A percentile compares a stretch with the other conserved stretches of the same genome.
phyloP scores from a whole-genome alignment of 192 early-diverging fungal genomes.

The Gaertneriomyces sp. region DNA sequence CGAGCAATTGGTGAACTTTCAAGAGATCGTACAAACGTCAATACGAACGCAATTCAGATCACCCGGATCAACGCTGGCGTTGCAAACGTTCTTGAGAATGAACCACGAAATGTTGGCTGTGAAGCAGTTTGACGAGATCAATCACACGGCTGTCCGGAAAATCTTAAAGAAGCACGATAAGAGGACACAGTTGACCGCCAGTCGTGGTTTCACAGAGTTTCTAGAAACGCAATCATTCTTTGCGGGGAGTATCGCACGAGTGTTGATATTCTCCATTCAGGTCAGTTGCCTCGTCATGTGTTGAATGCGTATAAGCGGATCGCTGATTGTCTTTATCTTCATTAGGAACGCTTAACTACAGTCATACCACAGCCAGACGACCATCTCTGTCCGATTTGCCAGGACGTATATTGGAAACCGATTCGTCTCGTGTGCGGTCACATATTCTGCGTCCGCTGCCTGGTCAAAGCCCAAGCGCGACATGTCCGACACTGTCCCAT shows the following conservation, averaged over 20 bases:
- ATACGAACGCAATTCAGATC: slow-evolving; percentile 3
- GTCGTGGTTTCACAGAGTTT: slow-evolving; percentile 49
- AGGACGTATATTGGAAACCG: slow-evolving; percentile 71
- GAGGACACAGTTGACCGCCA: slow-evolving; percentile 62
- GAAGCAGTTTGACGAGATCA: slow-evolving; percentile 71
- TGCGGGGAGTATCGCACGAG: slow-evolving; percentile 50
- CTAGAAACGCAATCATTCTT: slow-evolving; percentile 49
- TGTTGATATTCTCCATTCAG: slow-evolving; percentile 61
- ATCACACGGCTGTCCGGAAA: slow-evolving; percentile 73
- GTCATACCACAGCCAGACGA: slow-evolving; percentile 80
- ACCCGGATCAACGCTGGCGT: slow-evolving; percentile 33
- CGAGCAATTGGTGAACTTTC: slow-evolving; percentile 61
- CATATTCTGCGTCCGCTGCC: slow-evolving; percentile 75
- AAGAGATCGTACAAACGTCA: slow-evolving; percentile 14
- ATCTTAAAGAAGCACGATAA: slow-evolving; percentile 92
- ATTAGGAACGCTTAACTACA: slow-evolving; percentile 52
- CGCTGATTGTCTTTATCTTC: neutral
- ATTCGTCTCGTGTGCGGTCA: slow-evolving; percentile 72
- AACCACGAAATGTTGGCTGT: slow-evolving; percentile 68
- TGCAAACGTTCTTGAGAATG: slow-evolving; percentile 56
- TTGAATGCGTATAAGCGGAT: neutral
- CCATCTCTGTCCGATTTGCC: slow-evolving; percentile 77
- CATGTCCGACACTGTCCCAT: slow-evolving; percentile 68
- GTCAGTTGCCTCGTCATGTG: neutral
- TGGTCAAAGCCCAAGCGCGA: slow-evolving; percentile 68